Base-by-base conservation (phyloP, 2,329 filamentous ascomycete genomes). In the Talaromyces rugulosus region DNA sequence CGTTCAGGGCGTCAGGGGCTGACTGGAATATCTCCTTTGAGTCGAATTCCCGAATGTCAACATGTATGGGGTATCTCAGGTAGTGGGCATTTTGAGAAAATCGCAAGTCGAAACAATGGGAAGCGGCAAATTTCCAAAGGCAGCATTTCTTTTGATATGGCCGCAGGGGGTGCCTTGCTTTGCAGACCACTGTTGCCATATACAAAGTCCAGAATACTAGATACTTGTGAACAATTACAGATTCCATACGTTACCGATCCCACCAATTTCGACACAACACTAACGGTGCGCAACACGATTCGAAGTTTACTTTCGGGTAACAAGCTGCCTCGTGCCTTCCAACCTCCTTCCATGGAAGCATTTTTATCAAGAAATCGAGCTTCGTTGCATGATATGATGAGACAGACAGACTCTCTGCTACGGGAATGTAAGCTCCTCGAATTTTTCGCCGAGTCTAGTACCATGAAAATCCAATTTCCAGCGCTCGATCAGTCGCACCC, bases 241-340 rank as follows among this genome's bases (percentile, higher is more conserved):
- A 77, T 96, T 9, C 77, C 79, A 0, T 98, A 91, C 89, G 90
- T 92, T 65, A 91, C 95, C 72, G 95, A 99, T 72, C 78, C 81
- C 50, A 97, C 93, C 1, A 99, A 99, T 70, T 75, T 81, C 16
- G 89, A 97, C 69, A 83, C 81, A 8, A 92, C 88, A 0, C 77
- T 96, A 62, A 96, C 95, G 0, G 77, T 83, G 52, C 85, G 95
- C 42, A 99, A 99, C 70, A 87, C 94, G 0, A 81, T 97, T 42
- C 86, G 94, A 34, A 79, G 89, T 72, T 73, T 96, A 51, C 81
- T 85, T 23, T 77, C 80, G 30, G 75, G 82, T 4, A 76, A 87
- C 62, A 70, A 74, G 2, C 77, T 98, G 4, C 94, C 95, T 0
- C 73, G 73, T 9, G 91, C 92, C 0, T 77, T 98, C 2, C 85